Evolutionary conservation across 345 rosid genomes (phyloP).

Genomic region (Fremontodendron californicum): DNA sequence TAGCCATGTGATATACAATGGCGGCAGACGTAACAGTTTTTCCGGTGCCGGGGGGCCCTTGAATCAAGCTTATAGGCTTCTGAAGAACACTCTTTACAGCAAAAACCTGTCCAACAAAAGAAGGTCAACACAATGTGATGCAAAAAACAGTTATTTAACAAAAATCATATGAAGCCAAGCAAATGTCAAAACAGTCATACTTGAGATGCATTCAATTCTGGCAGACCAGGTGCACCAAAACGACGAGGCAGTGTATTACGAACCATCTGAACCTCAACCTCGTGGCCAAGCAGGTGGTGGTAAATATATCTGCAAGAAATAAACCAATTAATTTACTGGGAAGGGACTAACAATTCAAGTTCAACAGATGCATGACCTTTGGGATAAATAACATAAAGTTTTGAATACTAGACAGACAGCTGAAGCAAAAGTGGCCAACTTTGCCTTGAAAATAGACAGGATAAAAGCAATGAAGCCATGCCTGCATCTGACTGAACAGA

Average conservation of each 20-base stretch:
- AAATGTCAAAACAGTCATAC: constrained; percentile 27
- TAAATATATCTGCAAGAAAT: constrained; percentile 67
- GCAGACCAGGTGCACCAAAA: constrained; percentile 99
- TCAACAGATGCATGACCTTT: neutral
- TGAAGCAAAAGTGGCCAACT: neutral
- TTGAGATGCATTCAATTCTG: constrained; percentile 98
- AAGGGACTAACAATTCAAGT: neutral
- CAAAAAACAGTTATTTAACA: neutral
- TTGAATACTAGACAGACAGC: neutral
- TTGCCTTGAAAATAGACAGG: neutral
- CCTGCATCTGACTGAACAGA: neutral
- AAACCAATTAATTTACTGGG: constrained; percentile 1
- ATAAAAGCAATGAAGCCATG: neutral
- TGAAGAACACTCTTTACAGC: constrained; percentile 99
- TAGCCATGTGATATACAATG: constrained; percentile 99
- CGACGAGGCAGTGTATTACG: constrained; percentile 91
- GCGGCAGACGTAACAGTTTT: constrained; percentile 99
- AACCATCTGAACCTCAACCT: constrained; percentile 95
- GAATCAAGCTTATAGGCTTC: constrained; percentile 95
- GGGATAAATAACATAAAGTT: neutral
- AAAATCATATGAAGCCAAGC: neutral
- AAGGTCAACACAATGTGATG: neutral
- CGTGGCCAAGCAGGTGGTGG: constrained; percentile 97
- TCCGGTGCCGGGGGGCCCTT: constrained; percentile 99
- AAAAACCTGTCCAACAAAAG: constrained; percentile 54